Conservation (phyloP, 2,329 filamentous ascomycete species). For the Aspergillus caelatus region DNA sequence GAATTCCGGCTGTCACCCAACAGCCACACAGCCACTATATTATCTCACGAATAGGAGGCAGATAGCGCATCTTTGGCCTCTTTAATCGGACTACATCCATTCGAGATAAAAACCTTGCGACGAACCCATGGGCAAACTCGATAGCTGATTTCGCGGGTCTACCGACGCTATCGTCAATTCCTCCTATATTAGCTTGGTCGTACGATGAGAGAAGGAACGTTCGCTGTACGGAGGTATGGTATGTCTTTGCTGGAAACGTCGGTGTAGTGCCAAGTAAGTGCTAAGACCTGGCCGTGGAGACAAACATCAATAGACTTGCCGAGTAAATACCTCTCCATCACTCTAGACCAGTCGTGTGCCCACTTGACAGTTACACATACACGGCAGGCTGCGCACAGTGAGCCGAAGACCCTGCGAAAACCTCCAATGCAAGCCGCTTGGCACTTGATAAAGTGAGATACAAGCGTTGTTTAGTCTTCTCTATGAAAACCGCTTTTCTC, state of each 20-base stretch:
- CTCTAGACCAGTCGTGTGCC: neutral
- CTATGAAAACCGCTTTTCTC: neutral
- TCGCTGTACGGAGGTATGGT: neutral
- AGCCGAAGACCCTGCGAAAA: neutral
- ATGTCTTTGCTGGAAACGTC: neutral
- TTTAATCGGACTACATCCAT: neutral
- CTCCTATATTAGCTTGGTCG: neutral
- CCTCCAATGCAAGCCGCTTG: neutral
- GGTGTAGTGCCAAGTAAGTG: neutral
- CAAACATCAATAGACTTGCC: neutral
- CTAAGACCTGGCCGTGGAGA: neutral
- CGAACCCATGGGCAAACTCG: neutral
- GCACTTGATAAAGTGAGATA: neutral
- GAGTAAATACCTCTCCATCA: neutral
- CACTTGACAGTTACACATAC: neutral
- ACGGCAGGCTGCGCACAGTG: neutral
- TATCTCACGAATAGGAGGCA: neutral
- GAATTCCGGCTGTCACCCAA: neutral
- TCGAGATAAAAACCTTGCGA: neutral
- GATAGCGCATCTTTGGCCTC: neutral
- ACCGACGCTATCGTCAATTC: neutral
- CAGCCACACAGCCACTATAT: neutral
- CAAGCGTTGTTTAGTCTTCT: neutral
- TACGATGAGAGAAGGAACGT: neutral
- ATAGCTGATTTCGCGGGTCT: neutral